Percentiles rank a stretch among this genome's conserved stretches.
These are phyloP conservation scores for Penicillium sp. DNA, from an alignment of 2,329 filamentous ascomycete genomes.

Conservation along the genomic window DNA sequence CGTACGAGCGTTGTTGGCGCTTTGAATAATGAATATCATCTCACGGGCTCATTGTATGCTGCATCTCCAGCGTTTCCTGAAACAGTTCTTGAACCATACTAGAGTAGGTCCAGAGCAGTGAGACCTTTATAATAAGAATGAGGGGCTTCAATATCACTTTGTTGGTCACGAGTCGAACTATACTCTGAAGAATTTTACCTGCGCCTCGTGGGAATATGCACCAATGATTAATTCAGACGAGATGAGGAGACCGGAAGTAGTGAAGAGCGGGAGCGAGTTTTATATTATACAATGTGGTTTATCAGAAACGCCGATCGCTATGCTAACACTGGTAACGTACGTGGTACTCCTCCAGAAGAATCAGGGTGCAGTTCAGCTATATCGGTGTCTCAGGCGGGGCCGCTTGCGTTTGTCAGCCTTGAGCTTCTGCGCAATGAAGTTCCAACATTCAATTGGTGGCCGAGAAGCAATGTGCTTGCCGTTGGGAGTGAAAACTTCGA, in stretches of 20 bases:
- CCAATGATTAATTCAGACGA: background rate
- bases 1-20: background rate
- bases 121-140: no score
- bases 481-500: conserved; percentile 84
- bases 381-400: conserved; percentile 18
- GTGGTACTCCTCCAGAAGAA: background rate
- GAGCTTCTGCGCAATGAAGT: conserved; percentile 34
- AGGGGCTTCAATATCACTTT: no score
- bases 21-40: background rate
- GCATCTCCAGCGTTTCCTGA: no score
- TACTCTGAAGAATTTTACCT: no score
- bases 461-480: conserved; percentile 70
- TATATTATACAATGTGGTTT: conserved; percentile 2
- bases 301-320: conserved; percentile 24
- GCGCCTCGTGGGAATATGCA: no score
- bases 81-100: no score
- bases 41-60: background rate
- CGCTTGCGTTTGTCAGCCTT: conserved; percentile 34
- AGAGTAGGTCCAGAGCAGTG: no score
- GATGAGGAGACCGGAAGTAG: background rate
- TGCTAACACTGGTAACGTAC: conserved; percentile 16
- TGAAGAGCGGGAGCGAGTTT: conserved; percentile 7
- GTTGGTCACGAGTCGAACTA: no score
- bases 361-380: conserved; percentile 9
- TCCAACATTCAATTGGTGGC: conserved; percentile 37